These are phyloP conservation scores for Centella asiatica DNA, from an alignment of 129 eudicot species.

Conservation along the genomic window DNA sequence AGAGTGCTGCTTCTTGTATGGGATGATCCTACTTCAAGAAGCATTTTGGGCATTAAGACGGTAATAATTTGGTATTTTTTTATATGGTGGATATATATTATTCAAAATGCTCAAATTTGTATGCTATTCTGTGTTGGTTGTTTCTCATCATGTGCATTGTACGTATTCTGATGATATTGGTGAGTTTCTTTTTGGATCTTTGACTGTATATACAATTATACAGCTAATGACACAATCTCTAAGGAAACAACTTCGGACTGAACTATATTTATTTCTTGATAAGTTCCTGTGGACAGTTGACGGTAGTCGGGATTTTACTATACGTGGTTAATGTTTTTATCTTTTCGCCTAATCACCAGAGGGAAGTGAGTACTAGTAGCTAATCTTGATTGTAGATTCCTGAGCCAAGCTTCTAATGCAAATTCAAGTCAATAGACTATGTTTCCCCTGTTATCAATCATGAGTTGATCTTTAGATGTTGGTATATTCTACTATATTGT, in stretches of 20 bases:
- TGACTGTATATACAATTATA: too few relatives aligned
- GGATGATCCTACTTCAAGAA: constrained; percentile 96
- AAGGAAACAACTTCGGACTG: not conserved
- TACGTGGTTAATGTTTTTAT: not conserved
- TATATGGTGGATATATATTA: not conserved
- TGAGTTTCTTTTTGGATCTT: too few relatives aligned
- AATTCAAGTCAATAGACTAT: not conserved
- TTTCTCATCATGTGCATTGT: not conserved
- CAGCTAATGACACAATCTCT: not conserved
- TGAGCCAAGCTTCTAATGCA: not conserved
- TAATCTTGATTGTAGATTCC: not conserved
- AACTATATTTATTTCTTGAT: not conserved
- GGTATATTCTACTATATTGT: not conserved
- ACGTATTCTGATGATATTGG: not conserved
- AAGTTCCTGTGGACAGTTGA: not conserved
- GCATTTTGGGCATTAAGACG: constrained; percentile 53
- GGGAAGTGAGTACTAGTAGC: not conserved
- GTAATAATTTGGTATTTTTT: constrained; percentile 15
- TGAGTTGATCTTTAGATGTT: not conserved
- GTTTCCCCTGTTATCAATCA: not conserved
- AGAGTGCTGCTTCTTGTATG: constrained; percentile 85
- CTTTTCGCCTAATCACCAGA: not conserved
- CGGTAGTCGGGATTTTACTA: not conserved
- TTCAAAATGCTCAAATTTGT: constrained; percentile 1
- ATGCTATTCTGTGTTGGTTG: not conserved